Evolutionary conservation across 169 alveolate genomes (phyloP), one percentile per base, ranked within the genome.

Genomic region (Cyclospora cayetanensis): DNA sequence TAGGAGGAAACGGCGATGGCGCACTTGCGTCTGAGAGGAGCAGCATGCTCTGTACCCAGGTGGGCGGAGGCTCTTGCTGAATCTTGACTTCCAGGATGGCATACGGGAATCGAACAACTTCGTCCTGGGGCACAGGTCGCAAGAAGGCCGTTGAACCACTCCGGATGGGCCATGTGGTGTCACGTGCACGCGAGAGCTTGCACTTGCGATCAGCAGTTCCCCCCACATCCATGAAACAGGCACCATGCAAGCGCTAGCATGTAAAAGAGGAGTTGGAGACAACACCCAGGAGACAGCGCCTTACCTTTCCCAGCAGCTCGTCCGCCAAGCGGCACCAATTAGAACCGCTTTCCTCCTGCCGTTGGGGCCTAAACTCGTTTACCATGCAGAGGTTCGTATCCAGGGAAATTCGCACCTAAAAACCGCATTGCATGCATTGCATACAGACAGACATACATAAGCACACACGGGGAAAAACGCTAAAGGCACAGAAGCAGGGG

Each of bases 251-350:
- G n/a, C n/a, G n/a, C n/a, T n/a, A n/a, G n/a, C n/a, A n/a, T n/a
- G n/a, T n/a, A n/a, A n/a, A n/a, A n/a, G n/a, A n/a, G n/a, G n/a
- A n/a, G n/a, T n/a, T n/a, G n/a, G n/a, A n/a, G n/a, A n/a, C n/a
- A n/a, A n/a, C 63, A 50, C 22, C 63, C 22, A 60, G 27, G 91
- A 50, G 25, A 88, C 43, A 35, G 60, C 80, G 52, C 43, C 95
- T 22, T 53, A 92, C 83, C 93, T 92, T 95, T 37, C 96, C 92
- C 9, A 94, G 92, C 63, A 95, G 95, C 72, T 94, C 96, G 82
- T 94, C 97, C 35, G 96, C 95, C 39, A 95, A 77, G 46, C 96
- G 91, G 82, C 97, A 95, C 97, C 97, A 95, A 29, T 94, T 94
- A 2, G 41, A 41, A 27, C 70, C 77, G 4, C 74, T 79, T 27